Conservation (phyloP, 495 filamentous ascomycete species). For the Paragyromitra xinjiangensis region DNA sequence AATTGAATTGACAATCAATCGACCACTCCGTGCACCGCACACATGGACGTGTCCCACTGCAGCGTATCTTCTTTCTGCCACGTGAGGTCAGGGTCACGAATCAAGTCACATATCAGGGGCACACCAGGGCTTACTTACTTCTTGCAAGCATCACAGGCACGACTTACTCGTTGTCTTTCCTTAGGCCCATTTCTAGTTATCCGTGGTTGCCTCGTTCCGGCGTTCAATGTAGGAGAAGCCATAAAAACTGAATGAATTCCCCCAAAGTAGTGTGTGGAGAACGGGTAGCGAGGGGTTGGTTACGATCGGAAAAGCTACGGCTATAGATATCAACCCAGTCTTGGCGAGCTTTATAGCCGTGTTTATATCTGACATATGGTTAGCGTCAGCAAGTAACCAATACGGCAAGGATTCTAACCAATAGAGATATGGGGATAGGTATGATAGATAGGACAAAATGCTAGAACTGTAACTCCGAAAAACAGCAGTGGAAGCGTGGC, state of each 20-base stretch:
- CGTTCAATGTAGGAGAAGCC: neutral
- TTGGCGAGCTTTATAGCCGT: slow-evolving; percentile 3
- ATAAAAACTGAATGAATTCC: neutral
- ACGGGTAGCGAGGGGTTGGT: neutral
- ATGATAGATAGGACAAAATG: too few species aligned
- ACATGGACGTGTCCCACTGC: slow-evolving; percentile 55
- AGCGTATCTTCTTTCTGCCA: slow-evolving; percentile 56
- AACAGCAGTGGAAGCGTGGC: neutral
- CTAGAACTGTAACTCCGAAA: neutral
- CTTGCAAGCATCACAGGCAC: slow-evolving; percentile 59
- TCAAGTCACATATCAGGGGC: neutral
- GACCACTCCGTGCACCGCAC: slow-evolving; percentile 47
- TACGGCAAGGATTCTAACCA: neutral
- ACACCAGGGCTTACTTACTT: slow-evolving; percentile 52
- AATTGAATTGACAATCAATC: slow-evolving; percentile 48
- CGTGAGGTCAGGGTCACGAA: slow-evolving; percentile 2
- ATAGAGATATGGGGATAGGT: neutral
- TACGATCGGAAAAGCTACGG: slow-evolving; percentile 21
- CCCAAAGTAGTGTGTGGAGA: neutral
- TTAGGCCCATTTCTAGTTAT: slow-evolving; percentile 17
- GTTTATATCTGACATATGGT: neutral
- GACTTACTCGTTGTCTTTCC: slow-evolving; percentile 55
- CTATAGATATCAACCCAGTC: slow-evolving; percentile 1
- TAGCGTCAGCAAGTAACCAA: neutral
- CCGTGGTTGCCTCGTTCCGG: slow-evolving; percentile 19